phyloP scores from a whole-genome alignment of 495 filamentous ascomycete genomes.

The Neurospora africana region DNA sequence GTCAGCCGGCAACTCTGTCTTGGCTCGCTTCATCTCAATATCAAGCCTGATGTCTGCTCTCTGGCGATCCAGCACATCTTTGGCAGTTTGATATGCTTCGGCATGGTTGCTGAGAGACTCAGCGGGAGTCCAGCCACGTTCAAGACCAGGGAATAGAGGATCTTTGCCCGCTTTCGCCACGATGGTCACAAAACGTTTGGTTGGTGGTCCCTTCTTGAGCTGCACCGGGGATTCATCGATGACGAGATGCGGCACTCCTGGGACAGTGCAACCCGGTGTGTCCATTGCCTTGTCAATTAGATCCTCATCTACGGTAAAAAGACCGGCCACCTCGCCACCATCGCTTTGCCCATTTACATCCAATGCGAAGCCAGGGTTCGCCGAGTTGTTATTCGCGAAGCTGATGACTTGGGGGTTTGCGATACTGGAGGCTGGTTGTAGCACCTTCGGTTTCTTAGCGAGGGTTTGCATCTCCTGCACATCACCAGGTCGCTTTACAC shows the following conservation, averaged over 20 bases:
- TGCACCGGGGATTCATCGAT: slow-evolving; percentile 13
- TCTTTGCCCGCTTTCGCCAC: slow-evolving; percentile 14
- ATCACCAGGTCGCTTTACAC: slow-evolving; percentile 12
- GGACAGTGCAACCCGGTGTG: slow-evolving; percentile 3
- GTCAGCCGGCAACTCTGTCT: slow-evolving; percentile 16
- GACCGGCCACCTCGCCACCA: background rate
- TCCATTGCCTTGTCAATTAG: slow-evolving; percentile 5
- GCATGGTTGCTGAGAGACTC: slow-evolving; percentile 21
- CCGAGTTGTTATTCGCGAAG: background rate
- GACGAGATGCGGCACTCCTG: slow-evolving; percentile 17
- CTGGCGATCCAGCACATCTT: slow-evolving; percentile 13
- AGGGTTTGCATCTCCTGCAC: slow-evolving; percentile 1
- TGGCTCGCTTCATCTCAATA: slow-evolving; percentile 14
- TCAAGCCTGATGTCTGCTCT: slow-evolving; percentile 16
- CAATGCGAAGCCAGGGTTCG: background rate
- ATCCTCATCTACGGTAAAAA: slow-evolving; percentile 8
- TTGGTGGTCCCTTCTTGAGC: slow-evolving; percentile 18
- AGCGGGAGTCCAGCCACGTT: slow-evolving; percentile 16
- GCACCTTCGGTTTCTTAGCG: slow-evolving; percentile 18
- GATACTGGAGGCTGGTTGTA: background rate
- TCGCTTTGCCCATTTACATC: background rate
- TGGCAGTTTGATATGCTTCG: slow-evolving; percentile 14
- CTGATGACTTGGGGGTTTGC: background rate
- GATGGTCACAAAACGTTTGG: slow-evolving; percentile 20
- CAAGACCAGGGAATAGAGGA: slow-evolving; percentile 15